These are phyloP conservation scores for Talaromyces rugulosus DNA, from an alignment of 2,329 filamentous ascomycete genomes.

Conservation along the genomic window DNA sequence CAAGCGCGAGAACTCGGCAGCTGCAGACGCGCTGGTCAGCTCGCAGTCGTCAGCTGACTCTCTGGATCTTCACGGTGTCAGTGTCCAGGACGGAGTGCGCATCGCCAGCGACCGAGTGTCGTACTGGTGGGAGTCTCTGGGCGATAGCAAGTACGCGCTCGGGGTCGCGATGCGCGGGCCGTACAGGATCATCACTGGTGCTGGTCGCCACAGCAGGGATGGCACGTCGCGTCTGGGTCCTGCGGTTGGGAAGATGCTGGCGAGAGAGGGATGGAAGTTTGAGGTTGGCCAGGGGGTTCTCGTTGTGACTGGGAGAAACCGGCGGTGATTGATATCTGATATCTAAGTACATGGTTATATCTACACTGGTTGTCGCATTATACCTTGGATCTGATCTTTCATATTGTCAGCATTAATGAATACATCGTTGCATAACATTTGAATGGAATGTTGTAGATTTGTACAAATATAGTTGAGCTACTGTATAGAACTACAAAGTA, in stretches of 20 bases:
- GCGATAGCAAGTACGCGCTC: conserved; percentile 57
- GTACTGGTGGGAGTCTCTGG: conserved; percentile 71
- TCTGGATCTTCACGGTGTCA: conserved; percentile 80
- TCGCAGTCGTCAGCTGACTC: conserved; percentile 57
- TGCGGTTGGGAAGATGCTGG: conserved; percentile 71
- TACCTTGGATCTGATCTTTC: background rate
- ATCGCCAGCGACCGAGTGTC: conserved; percentile 67
- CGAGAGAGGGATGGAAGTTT: conserved; percentile 78
- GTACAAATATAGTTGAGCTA: too few relatives aligned
- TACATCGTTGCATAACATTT: background rate
- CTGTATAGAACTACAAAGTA: background rate
- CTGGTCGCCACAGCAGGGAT: conserved; percentile 72
- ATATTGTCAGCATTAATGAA: background rate
- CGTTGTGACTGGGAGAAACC: conserved; percentile 57
- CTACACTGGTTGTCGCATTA: too few relatives aligned
- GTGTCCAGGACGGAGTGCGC: conserved; percentile 72
- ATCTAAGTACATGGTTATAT: background rate
- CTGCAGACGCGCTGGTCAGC: conserved; percentile 67
- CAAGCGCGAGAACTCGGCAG: conserved; percentile 56
- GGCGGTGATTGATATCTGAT: background rate
- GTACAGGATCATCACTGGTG: conserved; percentile 75
- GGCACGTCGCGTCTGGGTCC: conserved; percentile 73
- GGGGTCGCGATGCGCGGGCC: conserved; percentile 47
- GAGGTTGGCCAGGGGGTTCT: conserved; percentile 68
- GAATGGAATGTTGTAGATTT: too few relatives aligned